Conservation (phyloP, 169 alveolate species). For the Cryptosporidium baileyi region DNA sequence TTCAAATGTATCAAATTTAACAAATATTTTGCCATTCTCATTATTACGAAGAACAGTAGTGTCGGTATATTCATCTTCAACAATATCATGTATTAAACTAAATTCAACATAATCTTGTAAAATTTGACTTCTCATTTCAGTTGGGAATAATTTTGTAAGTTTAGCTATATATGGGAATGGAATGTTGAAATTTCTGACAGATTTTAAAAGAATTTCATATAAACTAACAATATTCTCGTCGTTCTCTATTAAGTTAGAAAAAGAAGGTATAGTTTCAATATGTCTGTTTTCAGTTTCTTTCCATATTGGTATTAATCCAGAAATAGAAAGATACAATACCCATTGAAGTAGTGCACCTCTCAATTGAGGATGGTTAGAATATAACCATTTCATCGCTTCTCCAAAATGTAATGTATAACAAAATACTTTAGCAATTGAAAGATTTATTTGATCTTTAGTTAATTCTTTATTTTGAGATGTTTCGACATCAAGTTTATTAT, state of each 20-base stretch:
- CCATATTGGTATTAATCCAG: constrained; percentile 61
- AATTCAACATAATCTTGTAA: constrained; percentile 40
- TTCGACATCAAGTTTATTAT: neutral
- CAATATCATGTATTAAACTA: constrained; percentile 37
- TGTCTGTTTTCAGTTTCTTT: neutral
- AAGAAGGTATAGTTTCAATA: neutral
- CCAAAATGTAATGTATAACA: constrained; percentile 61
- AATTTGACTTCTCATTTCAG: constrained; percentile 6
- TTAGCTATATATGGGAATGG: constrained; percentile 55
- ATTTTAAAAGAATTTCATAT: constrained; percentile 1
- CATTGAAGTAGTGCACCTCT: constrained; percentile 33
- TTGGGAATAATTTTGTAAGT: constrained; percentile 23
- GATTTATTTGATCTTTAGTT: constrained; percentile 8
- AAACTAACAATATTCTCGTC: neutral
- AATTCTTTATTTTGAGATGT: neutral
- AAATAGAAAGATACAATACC: constrained; percentile 27
- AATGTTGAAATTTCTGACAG: constrained; percentile 2
- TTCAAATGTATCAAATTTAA: constrained; percentile 42
- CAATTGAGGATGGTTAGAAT: constrained; percentile 16
- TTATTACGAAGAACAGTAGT: constrained; percentile 13
- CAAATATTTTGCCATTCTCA: constrained; percentile 25
- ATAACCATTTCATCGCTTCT: constrained; percentile 55
- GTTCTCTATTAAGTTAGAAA: constrained; percentile 12
- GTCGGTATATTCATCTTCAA: constrained; percentile 47
- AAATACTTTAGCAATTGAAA: constrained; percentile 21